Conservation (phyloP, 306 rosid species). For the Cicer bijugum region DNA sequence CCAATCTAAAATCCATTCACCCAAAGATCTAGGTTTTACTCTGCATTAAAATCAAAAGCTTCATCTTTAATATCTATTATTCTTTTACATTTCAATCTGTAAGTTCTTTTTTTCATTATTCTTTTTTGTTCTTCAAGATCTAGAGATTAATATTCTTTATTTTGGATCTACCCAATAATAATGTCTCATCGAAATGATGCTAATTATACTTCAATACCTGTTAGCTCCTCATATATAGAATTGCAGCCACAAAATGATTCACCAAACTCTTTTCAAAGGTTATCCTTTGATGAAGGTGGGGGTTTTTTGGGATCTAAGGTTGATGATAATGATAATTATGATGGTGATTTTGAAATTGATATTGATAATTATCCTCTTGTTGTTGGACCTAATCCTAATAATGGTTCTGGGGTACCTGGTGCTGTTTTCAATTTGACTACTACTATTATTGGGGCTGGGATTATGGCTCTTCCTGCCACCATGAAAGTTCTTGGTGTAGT, state of each 20-base stretch:
- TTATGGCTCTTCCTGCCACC: conserved; percentile 95
- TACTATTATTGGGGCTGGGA: conserved; percentile 88
- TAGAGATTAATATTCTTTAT: conserved; percentile 13
- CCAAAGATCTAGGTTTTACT: conserved; percentile 58
- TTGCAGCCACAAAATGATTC: conserved; percentile 60
- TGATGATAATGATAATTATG: conserved; percentile 44
- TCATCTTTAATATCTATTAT: background rate
- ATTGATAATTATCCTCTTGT: conserved; percentile 68
- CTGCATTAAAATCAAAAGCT: background rate
- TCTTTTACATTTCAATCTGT: conserved; percentile 30
- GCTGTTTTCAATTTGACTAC: conserved; percentile 93
- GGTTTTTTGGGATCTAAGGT: conserved; percentile 53
- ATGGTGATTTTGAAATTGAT: conserved; percentile 63
- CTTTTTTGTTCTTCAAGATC: conserved; percentile 40
- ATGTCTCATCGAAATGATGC: conserved; percentile 53
- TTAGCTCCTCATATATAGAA: conserved; percentile 62
- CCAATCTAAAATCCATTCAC: conserved; percentile 49
- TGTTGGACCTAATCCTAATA: conserved; percentile 43
- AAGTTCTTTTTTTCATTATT: conserved; percentile 36
- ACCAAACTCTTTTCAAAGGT: conserved; percentile 30
- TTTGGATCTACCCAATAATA: conserved; percentile 2
- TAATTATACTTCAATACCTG: conserved; percentile 62
- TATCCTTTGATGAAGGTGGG: conserved; percentile 45
- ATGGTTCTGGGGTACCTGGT: conserved; percentile 74
- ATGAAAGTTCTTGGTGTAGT: conserved; percentile 91